Evolutionary conservation across 1,139 yeast genomes (phyloP), one percentile per base, ranked within the genome.

Genomic region (Lodderomyces oxycetoniae): DNA sequence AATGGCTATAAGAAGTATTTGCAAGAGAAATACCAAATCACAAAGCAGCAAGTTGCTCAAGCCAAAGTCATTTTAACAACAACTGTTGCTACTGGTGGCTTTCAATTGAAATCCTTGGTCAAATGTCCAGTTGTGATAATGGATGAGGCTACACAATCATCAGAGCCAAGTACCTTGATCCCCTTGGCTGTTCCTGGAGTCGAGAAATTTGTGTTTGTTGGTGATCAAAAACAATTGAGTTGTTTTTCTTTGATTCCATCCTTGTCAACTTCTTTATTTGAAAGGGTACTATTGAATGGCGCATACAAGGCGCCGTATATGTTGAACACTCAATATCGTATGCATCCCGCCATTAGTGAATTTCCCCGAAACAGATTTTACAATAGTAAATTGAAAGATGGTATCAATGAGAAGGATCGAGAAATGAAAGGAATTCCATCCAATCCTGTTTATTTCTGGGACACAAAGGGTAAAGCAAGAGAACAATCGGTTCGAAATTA

Each of bases 291-390:
- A 30, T 52, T 63, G 26, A 77, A 77, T 52, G 79, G 77, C 2
- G 63, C 81, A 1, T 78, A 77, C 46, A 59, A 62, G 29, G 63
- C 67, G 10, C 81, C 83, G 3, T 78, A 74, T 44, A 77, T 80
- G 86, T 67, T 80, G 52, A 78, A 80, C 47, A 75, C 79, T 1
- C 88, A 80, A 50, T 80, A 80, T 50, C 71, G 88, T 59, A 79
- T 79, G 86, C 85, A 79, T 49, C 87, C 86, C 7, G 57, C 52
- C 32, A 76, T 77, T 29, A 60, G 83, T 63, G 77, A 77, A 45
- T 81, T 79, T 53, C 80, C 88, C 5, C 63, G 83, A 43, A 59
- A 53, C 32, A 63, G 61, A 38, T 79, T 80, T 40, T 80, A 80
- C 49, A 62, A 65, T 17, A 74, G 74, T 10, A 52, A 61, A 44